Percentiles rank a stretch among this genome's conserved stretches.
phyloP scores from a whole-genome alignment of 495 filamentous ascomycete genomes.

The Choiromyces venosus region DNA sequence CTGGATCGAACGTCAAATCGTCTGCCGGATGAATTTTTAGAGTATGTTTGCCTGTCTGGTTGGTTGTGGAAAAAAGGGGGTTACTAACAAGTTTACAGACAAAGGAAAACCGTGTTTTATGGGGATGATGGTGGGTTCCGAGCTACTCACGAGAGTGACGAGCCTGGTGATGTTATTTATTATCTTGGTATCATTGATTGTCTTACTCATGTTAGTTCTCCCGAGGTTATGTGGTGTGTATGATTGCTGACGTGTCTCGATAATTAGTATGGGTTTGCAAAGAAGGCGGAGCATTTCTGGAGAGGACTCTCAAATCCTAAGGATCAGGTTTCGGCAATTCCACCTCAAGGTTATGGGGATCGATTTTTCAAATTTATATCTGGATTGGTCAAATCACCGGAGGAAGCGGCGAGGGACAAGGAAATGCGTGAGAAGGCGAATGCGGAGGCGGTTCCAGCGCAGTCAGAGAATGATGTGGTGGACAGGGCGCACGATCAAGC shows the following conservation, averaged over 20 bases:
- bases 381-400: slow-evolving; percentile 78
- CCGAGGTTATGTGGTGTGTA: not conserved
- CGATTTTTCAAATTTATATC: slow-evolving; percentile 91
- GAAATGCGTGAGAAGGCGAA: slow-evolving; percentile 49
- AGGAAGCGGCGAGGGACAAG: slow-evolving; percentile 66
- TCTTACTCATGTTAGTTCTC: slow-evolving; percentile 74
- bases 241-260: slow-evolving; percentile 41
- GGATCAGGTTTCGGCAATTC: slow-evolving; percentile 85
- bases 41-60: slow-evolving; percentile 27
- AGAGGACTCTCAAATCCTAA: slow-evolving; percentile 80
- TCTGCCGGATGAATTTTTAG: slow-evolving; percentile 69
- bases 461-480: slow-evolving; percentile 42
- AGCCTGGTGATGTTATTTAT: slow-evolving; percentile 84
- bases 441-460: slow-evolving; percentile 44
- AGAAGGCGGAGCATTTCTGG: slow-evolving; percentile 86
- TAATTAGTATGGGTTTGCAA: slow-evolving; percentile 72
- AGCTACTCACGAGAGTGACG: slow-evolving; percentile 86
- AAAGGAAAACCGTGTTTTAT: slow-evolving; percentile 72
- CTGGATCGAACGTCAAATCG: slow-evolving; percentile 70
- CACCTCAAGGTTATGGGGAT: slow-evolving; percentile 84
- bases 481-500: slow-evolving; percentile 43
- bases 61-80: not conserved
- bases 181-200: slow-evolving; percentile 98
- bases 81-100: slow-evolving; percentile 29
- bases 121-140: slow-evolving; percentile 88